These are phyloP conservation scores for Stentor coeruleus DNA, from an alignment of 73 alveolate genomes.

Conservation along the genomic window DNA sequence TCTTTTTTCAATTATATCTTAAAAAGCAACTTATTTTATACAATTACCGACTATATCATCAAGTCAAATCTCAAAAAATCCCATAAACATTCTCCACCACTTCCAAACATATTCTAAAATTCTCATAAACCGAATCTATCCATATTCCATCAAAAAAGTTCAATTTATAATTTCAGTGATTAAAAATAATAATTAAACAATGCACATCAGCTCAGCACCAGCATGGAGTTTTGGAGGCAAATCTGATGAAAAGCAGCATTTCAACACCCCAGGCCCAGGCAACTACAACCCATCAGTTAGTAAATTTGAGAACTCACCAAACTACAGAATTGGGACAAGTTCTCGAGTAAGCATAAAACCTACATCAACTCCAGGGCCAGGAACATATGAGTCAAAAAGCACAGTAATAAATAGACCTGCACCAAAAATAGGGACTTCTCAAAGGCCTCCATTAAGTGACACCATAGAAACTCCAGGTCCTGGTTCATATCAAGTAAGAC, in stretches of 20 bases:
- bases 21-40: too few relatives aligned
- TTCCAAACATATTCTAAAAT: too few relatives aligned
- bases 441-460: background rate
- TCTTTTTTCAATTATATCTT: too few relatives aligned
- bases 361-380: constrained; percentile 8
- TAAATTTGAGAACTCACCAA: background rate
- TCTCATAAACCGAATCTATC: too few relatives aligned
- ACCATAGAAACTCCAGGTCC: background rate
- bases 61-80: too few relatives aligned
- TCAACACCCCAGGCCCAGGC: constrained; percentile 27
- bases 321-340: constrained; percentile 6
- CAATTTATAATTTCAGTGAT: too few relatives aligned
- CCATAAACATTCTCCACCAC: too few relatives aligned
- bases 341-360: background rate
- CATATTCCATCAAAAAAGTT: too few relatives aligned
- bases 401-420: background rate
- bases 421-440: background rate
- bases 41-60: too few relatives aligned
- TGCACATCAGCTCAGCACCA: too few relatives aligned
- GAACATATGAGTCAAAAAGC: background rate
- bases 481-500: background rate
- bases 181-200: too few relatives aligned
- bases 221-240: background rate
- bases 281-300: background rate
- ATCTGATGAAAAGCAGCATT: background rate